phyloP scores from a whole-genome alignment of 768 basidiomycete species.

The Boletus speciosus region DNA sequence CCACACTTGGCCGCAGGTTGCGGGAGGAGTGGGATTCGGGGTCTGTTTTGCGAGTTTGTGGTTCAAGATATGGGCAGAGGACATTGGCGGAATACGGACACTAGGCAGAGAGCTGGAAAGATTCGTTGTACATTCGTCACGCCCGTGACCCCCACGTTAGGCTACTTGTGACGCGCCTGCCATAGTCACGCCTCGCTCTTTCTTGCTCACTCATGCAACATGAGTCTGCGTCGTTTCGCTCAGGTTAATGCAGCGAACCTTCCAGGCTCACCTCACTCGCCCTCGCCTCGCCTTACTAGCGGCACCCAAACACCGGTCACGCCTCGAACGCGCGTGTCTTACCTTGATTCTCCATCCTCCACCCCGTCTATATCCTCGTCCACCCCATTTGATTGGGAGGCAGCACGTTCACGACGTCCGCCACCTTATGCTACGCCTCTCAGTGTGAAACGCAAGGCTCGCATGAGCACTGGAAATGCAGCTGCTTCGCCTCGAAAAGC shows the following conservation, averaged over 20 bases:
- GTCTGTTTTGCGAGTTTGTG: constrained; percentile 48
- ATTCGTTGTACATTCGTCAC: background rate
- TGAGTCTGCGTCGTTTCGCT: constrained; percentile 58
- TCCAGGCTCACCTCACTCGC: constrained; percentile 41
- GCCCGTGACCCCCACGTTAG: constrained; percentile 26
- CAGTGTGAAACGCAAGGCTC: constrained; percentile 41
- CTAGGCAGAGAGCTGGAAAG: constrained; percentile 15
- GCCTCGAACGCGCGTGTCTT: constrained; percentile 46
- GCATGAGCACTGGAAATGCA: constrained; percentile 33
- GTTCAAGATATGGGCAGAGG: constrained; percentile 54
- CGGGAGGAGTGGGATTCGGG: constrained; percentile 57
- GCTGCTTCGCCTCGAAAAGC: constrained; percentile 43
- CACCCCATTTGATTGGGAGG: constrained; percentile 84
- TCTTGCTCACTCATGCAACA: constrained; percentile 21
- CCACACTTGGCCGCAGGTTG: constrained; percentile 69
- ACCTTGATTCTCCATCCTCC: constrained; percentile 57
- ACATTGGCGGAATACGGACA: constrained; percentile 21
- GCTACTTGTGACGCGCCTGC: constrained; percentile 22
- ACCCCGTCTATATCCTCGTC: constrained; percentile 76
- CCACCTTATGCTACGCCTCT: constrained; percentile 71
- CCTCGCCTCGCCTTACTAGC: constrained; percentile 30
- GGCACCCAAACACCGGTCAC: constrained; percentile 43
- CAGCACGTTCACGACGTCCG: constrained; percentile 64
- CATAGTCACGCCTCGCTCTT: constrained; percentile 19
- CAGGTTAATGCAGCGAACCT: constrained; percentile 42